Conservation (phyloP, 2,329 filamentous ascomycete species). For the Alternaria gansuensis region DNA sequence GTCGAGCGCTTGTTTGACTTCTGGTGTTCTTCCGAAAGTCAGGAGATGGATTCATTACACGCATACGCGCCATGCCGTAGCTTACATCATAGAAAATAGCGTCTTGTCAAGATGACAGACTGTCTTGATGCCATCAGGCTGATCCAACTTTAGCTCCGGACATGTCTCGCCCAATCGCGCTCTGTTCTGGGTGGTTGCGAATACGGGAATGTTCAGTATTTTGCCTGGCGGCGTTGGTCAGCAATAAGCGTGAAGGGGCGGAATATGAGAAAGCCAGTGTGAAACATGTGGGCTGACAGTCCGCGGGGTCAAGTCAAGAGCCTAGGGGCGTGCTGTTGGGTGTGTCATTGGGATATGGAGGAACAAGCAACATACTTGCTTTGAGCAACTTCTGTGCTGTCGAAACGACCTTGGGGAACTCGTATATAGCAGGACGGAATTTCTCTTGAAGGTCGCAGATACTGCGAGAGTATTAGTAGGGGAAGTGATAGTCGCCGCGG, state of each 20-base stretch:
- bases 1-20: conserved; percentile 62
- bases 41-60: neutral
- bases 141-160: conserved; percentile 68
- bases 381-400: conserved; percentile 63
- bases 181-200: conserved; percentile 85
- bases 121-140: conserved; percentile 61
- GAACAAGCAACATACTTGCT: conserved; percentile 52
- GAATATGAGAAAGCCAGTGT: neutral
- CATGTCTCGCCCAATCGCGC: conserved; percentile 82
- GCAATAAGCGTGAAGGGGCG: conserved; percentile 9
- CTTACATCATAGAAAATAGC: conserved; percentile 80
- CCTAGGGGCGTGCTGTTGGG: conserved; percentile 1
- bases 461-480: conserved; percentile 59
- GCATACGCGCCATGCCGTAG: neutral
- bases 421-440: conserved; percentile 82
- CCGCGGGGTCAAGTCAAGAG: neutral
- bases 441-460: conserved; percentile 96
- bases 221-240: conserved; percentile 50
- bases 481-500: conserved; percentile 4
- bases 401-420: conserved; percentile 77
- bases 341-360: neutral
- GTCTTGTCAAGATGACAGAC: conserved; percentile 80
- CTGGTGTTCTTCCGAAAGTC: conserved; percentile 61
- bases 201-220: conserved; percentile 77
- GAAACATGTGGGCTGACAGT: neutral